phyloP scores from a whole-genome alignment of 805 yeast genomes.

The Cyberlindnera samutprakarnensis region DNA sequence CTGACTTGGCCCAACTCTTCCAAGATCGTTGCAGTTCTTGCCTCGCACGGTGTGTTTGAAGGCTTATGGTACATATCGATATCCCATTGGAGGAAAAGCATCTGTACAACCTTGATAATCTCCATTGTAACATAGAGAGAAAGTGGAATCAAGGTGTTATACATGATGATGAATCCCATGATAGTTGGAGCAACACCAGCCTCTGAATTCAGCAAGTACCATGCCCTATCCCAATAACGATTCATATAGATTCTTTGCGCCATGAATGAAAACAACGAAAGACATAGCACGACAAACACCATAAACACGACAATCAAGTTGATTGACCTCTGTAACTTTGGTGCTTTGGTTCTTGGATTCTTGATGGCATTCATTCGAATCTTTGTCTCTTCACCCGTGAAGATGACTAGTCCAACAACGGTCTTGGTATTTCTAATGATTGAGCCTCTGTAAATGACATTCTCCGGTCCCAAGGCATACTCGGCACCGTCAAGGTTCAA shows the following conservation, averaged over 20 bases:
- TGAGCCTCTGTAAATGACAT: constrained; percentile 87
- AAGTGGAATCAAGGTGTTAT: constrained; percentile 89
- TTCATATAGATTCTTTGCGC: constrained; percentile 55
- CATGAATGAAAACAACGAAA: constrained; percentile 77
- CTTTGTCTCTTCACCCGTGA: constrained; percentile 94
- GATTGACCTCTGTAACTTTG: constrained; percentile 77
- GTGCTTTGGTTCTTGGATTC: constrained; percentile 88
- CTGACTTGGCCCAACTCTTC: constrained; percentile 98
- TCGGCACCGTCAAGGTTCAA: constrained; percentile 31
- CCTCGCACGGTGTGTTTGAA: constrained; percentile 86
- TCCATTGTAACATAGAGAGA: constrained; percentile 96
- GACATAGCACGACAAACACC: constrained; percentile 70
- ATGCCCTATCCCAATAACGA: constrained; percentile 35
- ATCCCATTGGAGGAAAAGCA: constrained; percentile 76
- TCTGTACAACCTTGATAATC: constrained; percentile 83
- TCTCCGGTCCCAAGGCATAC: constrained; percentile 68
- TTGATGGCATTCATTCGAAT: constrained; percentile 91
- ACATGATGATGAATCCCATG: constrained; percentile 97
- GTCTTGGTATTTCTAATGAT: constrained; percentile 76
- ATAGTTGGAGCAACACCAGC: constrained; percentile 84
- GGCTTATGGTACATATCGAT: constrained; percentile 88
- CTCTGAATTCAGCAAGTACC: constrained; percentile 71
- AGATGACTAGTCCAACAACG: constrained; percentile 73
- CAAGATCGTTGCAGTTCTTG: constrained; percentile 88
- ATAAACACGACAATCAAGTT: constrained; percentile 80